Percentiles rank a stretch among this genome's conserved stretches.
Evolutionary conservation across 2,329 filamentous ascomycete species (phyloP).

Genomic region (Xylariaceae sp.): DNA sequence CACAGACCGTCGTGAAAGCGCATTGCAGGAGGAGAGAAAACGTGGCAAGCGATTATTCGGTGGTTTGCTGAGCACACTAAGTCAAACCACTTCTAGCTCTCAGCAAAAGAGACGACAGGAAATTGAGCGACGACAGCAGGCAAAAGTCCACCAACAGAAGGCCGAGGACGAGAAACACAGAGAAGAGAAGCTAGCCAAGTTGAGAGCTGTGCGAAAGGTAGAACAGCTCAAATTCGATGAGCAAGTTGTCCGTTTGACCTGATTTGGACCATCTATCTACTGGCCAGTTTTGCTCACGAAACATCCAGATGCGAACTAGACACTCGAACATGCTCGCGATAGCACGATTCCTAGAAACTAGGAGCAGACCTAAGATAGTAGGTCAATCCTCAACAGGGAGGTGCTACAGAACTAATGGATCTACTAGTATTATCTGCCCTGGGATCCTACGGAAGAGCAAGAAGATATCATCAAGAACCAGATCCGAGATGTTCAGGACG

Average conservation of each 20-base stretch:
- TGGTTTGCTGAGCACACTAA: constrained; percentile 75
- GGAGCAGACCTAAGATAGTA: constrained; percentile 73
- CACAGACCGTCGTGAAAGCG: constrained; percentile 44
- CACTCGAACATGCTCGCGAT: constrained; percentile 72
- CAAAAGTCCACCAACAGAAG: constrained; percentile 72
- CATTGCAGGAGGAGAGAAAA: constrained; percentile 73
- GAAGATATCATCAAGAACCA: constrained; percentile 73
- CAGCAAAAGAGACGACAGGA: constrained; percentile 73
- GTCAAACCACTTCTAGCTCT: constrained; percentile 66
- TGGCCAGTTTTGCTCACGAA: constrained; percentile 29
- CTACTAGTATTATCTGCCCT: constrained; percentile 80
- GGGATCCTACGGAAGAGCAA: constrained; percentile 71
- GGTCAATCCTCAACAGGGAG: constrained; percentile 37
- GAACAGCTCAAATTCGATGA: constrained; percentile 79
- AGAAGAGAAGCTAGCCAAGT: constrained; percentile 65
- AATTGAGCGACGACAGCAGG: constrained; percentile 80
- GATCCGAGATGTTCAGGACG: constrained; percentile 64
- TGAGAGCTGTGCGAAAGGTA: constrained; percentile 61
- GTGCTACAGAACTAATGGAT: constrained; percentile 4
- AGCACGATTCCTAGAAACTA: constrained; percentile 76
- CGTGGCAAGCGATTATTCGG: constrained; percentile 86
- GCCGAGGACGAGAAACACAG: constrained; percentile 70
- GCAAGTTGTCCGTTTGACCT: constrained; percentile 62
- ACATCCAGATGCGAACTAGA: constrained; percentile 68
- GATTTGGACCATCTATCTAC: not conserved